Evolutionary conservation across 257 asterid species (phyloP).

Genomic region (Nicotiana otophora): DNA sequence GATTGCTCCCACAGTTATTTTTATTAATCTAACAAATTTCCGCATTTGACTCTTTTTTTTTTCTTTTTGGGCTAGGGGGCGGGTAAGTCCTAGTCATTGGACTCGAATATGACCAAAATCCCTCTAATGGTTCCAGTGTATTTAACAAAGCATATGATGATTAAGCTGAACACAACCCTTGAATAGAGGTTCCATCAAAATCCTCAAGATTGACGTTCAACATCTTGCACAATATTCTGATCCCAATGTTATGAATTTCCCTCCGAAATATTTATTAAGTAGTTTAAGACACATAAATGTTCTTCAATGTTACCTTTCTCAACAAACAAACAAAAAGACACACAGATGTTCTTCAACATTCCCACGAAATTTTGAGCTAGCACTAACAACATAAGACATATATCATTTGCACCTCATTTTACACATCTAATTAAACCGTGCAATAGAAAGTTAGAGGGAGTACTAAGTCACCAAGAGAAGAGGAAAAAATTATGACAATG

Average conservation of each 20-base stretch:
- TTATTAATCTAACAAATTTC: background rate
- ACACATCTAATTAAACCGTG: background rate
- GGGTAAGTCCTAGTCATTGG: background rate
- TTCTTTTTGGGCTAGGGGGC: background rate
- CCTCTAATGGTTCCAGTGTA: background rate
- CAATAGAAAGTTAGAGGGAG: background rate
- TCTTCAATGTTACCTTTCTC: no score
- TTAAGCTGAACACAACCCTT: background rate
- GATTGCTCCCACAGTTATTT: background rate
- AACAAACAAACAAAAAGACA: background rate
- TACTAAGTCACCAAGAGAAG: background rate
- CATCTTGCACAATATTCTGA: background rate
- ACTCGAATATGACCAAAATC: background rate
- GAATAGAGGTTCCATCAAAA: background rate
- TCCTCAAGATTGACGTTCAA: background rate
- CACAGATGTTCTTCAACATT: background rate
- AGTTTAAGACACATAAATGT: background rate
- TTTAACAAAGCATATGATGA: background rate
- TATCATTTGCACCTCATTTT: background rate
- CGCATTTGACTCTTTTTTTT: background rate
- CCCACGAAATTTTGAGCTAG: background rate
- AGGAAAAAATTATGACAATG: background rate
- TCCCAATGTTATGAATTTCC: background rate
- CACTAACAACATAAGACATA: background rate
- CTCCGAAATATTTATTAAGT: background rate